Evolutionary conservation across 202 grass and related monocot species (phyloP), one percentile per base, ranked within the genome.

Genomic region (Bolboschoenoplectus hybrid): DNA sequence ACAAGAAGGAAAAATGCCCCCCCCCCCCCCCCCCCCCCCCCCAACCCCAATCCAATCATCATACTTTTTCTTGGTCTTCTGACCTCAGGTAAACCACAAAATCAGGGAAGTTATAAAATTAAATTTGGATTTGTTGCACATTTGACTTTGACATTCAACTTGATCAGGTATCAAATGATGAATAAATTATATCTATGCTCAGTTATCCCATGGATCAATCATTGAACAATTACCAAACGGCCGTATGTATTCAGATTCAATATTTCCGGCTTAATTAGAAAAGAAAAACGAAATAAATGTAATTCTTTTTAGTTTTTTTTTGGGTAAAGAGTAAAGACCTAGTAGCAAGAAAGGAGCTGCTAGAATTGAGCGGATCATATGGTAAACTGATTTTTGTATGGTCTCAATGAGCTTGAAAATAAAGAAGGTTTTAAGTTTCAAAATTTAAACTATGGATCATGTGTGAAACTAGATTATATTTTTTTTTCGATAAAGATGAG

Each of bases 61-160:
- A 26, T 26, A 67, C 36, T 34, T 74, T 38, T 38, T 55, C 74
- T 56, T 53, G 50, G 74, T 78, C 74, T 57, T 78, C 74, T 78
- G 34, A 78, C 51, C 32, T 9, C 34, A 11, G 1, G 74, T 36
- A 53, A 67, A 16, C 34, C 74, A 7, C 52, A 56, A 12, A 78
- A 69, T 9, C 11, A 13, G 8, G 12, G 9, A 36, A 36, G 32
- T 56, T 49, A 77, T 16, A 49, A 55, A 78, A 56, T 78, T 16
- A 49, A 55, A 78, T 39, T 78, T 57, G 11, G 34, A 57, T 78
- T 75, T 52, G 13, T 53, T 75, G 39, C 50, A 20, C 11, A 40
- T 78, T 57, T 57, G 74, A 57, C 51, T 57, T 78, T 55, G 74
- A 78, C 13, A 9, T 38, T 36, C 46, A 53, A 76, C 26, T 3